These are phyloP conservation scores for Solanum raphanifolium DNA, from an alignment of 257 asterid species.

Conservation along the genomic window DNA sequence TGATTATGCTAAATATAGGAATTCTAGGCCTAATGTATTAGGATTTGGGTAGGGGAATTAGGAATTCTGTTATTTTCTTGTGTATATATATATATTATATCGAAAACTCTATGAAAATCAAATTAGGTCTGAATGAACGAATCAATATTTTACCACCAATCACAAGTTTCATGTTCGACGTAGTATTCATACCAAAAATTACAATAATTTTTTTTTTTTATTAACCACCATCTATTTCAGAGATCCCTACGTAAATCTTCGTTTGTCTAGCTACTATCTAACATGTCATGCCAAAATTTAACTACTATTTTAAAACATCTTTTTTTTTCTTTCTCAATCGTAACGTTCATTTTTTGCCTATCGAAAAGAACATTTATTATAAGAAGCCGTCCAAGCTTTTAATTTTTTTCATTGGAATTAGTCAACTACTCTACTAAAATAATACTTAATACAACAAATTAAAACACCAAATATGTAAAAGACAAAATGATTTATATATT, in stretches of 20 bases:
- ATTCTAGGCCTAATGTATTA: not conserved
- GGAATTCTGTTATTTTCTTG: not conserved
- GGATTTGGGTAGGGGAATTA: not conserved
- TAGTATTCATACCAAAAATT: not conserved
- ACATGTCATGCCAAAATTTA: not conserved
- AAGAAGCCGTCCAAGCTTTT: not conserved
- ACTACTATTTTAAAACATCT: not conserved
- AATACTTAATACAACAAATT: not conserved
- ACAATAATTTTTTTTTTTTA: too few species aligned
- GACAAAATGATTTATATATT: not conserved
- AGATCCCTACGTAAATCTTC: not conserved
- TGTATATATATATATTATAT: too few species aligned
- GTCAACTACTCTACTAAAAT: not conserved
- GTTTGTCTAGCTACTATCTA: not conserved
- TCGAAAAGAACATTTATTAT: not conserved
- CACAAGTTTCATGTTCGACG: not conserved
- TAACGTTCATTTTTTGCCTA: not conserved
- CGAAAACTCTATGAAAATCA: not conserved
- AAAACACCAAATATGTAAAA: not conserved
- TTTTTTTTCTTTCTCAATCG: not conserved
- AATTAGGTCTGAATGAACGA: not conserved
- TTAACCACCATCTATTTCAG: not conserved
- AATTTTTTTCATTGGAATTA: not conserved
- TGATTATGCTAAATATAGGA: not conserved
- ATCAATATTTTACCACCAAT: too few species aligned